A percentile compares a stretch with the other conserved stretches of the same genome.
Conservation (phyloP, 805 yeast genomes). For the Metschnikowia peoriensis region DNA sequence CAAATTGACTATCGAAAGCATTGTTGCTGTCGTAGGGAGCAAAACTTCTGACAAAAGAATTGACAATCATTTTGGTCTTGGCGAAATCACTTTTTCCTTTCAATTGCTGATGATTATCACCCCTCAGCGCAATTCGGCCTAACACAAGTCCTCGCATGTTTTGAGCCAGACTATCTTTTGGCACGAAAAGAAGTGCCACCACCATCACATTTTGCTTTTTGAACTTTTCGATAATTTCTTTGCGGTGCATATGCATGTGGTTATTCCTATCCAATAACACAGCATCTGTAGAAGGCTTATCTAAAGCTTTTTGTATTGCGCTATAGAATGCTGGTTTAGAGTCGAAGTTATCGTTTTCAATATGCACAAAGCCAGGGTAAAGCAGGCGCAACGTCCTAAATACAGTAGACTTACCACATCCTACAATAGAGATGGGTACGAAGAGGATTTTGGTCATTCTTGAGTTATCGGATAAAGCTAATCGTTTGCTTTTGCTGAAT, state of each 20-base stretch:
- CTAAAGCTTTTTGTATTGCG: slow-evolving; percentile 36
- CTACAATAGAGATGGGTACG: slow-evolving; percentile 85
- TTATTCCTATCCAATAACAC: slow-evolving; percentile 85
- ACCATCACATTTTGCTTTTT: slow-evolving; percentile 44
- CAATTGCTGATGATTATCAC: slow-evolving; percentile 87
- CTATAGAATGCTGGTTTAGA: slow-evolving; percentile 51
- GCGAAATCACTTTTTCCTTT: slow-evolving; percentile 49
- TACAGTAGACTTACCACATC: slow-evolving; percentile 93
- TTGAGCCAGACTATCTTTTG: slow-evolving; percentile 25
- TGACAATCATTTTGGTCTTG: slow-evolving; percentile 62
- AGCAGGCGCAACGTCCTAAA: slow-evolving; percentile 56
- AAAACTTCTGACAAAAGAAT: slow-evolving; percentile 68
- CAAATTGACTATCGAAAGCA: slow-evolving; percentile 68
- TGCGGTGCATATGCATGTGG: slow-evolving; percentile 67
- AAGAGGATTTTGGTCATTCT: slow-evolving; percentile 51
- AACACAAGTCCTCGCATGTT: slow-evolving; percentile 52
- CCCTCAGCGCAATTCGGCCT: slow-evolving; percentile 62
- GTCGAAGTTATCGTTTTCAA: slow-evolving; percentile 75
- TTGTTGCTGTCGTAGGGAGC: slow-evolving; percentile 50
- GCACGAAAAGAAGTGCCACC: slow-evolving; percentile 68
- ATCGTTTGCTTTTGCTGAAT: too few species aligned
- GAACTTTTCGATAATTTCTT: slow-evolving; percentile 58
- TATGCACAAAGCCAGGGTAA: slow-evolving; percentile 60
- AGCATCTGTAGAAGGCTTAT: slow-evolving; percentile 33
- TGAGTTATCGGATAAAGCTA: too few species aligned